Base-by-base conservation (phyloP, 805 yeast species). In the Yueomyces sp. region DNA sequence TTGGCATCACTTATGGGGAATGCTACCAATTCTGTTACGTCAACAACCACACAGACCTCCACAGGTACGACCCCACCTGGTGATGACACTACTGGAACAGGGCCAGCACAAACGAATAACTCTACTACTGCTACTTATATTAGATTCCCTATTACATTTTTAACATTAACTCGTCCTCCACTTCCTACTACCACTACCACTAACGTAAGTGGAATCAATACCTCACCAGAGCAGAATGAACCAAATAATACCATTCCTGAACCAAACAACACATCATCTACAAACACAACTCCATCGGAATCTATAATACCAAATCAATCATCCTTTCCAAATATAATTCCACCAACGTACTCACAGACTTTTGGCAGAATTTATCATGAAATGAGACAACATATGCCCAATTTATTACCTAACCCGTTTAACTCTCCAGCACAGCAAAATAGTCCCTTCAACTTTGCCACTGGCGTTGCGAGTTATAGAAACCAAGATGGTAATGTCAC, bases 381-480 rank as follows among this genome's bases (percentile, higher is more conserved):
- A 19, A 19, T 19, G 19, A 30, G 33, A 30, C 33, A 6, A 9
- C 33, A 30, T 30, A 6, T 9, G 6, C 9, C 9, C 9, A 9
- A 30, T 30, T 30, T 30, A 6, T 30, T 30, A 6, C 33, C 6
- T 6, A 30, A 30, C 9, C 33, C 33, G 9, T 19, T 19, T 19
- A 19, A 19, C 19, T 19, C 19, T 19, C 19, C 19, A 19, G 19
- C 19, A 19, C 19, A 19, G 19, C 19, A 19, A 19, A 19, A 19
- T 19, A 19, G 19, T 19, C 19, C 19, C 19, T 30, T 30, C 9
- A 9, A 9, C 6, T 60, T 60, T 38, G 54, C 50, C 43, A 46
- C 56, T 4, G 65, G 65, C 28, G 65, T 60, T 7, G 65, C 63
- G 6, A 60, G 64, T 47, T 52, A 45, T 39, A 57, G 65, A 49